These are phyloP conservation scores for Pestalotiopsis sp. DNA, from an alignment of 2,329 filamentous ascomycete genomes.

Conservation along the genomic window DNA sequence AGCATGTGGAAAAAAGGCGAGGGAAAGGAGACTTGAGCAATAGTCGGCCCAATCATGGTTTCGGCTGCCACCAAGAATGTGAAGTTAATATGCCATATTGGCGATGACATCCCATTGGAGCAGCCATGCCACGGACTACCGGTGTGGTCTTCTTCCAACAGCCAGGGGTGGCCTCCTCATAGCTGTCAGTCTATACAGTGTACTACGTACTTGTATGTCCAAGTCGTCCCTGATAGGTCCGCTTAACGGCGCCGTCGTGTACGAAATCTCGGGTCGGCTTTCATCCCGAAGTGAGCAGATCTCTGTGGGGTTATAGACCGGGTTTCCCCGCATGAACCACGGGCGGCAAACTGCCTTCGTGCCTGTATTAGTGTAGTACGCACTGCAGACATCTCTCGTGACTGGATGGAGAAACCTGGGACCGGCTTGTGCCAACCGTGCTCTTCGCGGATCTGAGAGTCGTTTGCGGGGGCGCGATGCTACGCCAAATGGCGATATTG, in stretches of 20 bases:
- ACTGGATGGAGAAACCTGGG: conserved; percentile 11
- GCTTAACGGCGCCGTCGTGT: not conserved
- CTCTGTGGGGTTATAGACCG: not conserved
- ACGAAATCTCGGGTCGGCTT: not conserved
- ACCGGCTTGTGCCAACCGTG: not conserved
- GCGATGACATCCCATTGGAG: no score
- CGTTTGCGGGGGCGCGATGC: not conserved
- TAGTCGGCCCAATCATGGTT: no score
- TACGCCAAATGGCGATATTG: not conserved
- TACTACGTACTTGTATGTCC: not conserved
- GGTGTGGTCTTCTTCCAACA: no score
- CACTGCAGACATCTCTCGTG: not conserved
- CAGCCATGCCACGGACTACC: no score
- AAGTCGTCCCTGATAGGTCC: not conserved
- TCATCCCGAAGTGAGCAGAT: not conserved
- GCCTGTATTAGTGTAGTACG: not conserved
- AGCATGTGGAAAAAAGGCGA: no score
- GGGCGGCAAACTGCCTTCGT: not conserved
- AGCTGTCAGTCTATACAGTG: no score
- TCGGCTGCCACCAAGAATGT: no score
- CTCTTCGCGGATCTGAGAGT: not conserved
- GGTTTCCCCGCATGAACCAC: not conserved
- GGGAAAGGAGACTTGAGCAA: not conserved
- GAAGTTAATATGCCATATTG: no score
- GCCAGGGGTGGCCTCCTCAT: no score